Evolutionary conservation across 306 rosid genomes (phyloP), one percentile per base, ranked within the genome.

Genomic region (barrel medic (Medicago truncatula)): DNA sequence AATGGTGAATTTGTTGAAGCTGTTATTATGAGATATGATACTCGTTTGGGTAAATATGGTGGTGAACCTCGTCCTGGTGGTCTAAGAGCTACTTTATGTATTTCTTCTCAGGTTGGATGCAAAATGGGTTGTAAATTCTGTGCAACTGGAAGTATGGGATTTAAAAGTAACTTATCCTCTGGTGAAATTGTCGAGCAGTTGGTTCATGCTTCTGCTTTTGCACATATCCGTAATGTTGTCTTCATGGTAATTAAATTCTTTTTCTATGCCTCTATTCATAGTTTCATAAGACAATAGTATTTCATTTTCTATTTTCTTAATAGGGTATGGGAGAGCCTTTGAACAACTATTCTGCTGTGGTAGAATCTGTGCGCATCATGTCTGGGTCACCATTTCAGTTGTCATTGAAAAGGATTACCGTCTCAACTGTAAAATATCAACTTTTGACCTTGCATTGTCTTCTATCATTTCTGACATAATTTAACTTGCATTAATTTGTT

Each of bases 291-390:
- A 1, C 23, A 21, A 21, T 21, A 21, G 23, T 21, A 21, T 21
- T n/a, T 71, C 25, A 20, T n/a, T 4, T 46, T 69, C 23, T 20
- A 25, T 61, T 69, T 60, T 53, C 61, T 67, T 61, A 28, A 56
- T 82, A 91, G 98, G 98, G 98, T 75, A 95, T 95, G 98, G 98
- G 98, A 60, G 98, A 95, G 72, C 97, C 97, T 34, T 78, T 95
- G 66, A 92, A 95, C 81, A 95, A 95, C 82, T 95, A 92, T 52
- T 67, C 90, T 59, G 86, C 97, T 47, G 76, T 95, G 18, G 96
- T 92, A 58, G 97, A 95, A 81, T 90, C 97, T 40, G 67, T 95
- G 74, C 93, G 78, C 40, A 87, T 77, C 85, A 92, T 95, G 97
- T 90, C 88, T 58, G 89, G 91, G 40, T 77, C 77, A 1, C 98